Base-by-base conservation (phyloP, 805 yeast genomes). In the Metschnikowia lochheadii region DNA sequence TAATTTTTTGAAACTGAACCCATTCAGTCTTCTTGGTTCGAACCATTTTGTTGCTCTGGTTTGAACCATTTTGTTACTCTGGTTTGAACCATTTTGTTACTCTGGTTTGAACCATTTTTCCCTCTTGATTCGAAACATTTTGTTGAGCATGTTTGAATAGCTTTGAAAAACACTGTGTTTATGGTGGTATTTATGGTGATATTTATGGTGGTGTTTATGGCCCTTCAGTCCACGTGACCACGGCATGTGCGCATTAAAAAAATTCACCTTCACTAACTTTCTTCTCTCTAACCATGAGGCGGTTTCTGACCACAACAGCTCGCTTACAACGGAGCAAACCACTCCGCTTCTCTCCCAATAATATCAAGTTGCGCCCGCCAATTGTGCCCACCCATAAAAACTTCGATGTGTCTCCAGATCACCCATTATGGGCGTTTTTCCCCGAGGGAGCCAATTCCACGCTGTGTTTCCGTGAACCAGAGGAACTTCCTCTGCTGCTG, bases 391-490 rank as follows among this genome's bases (percentile, higher is more conserved):
- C 94, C 1, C 84, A 80, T 48, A 75, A 78, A 56, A 88, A 88
- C 66, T 76, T 91, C 49, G 77, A 77, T 52, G 87, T 87, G 33
- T 78, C 82, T 13, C 92, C 85, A 5, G 87, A 86, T 65, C 99
- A 94, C 69, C 99, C 98, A 31, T 76, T 94, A 56, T 94, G 97
- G 96, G 91, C 87, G 60, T 94, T 94, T 66, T 94, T 92, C 72
- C 67, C 70, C 11, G 64, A 63, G 3, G 78, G 75, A 4, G 64
- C 65, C 56, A 78, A 87, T 37, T 76, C 83, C 50, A 75, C 78
- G 60, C 50, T 58, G 7, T 81, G 83, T 52, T 69, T 87, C 52
- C 79, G 97, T 58, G 64, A 74, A 1, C 68, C 78, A 2, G 80
- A 75, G 2, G 87, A 84, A 20, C 73, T 79, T 46, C 70, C 71